phyloP scores from a whole-genome alignment of 148 eudicot species.

The Chenopodium formosanum region DNA sequence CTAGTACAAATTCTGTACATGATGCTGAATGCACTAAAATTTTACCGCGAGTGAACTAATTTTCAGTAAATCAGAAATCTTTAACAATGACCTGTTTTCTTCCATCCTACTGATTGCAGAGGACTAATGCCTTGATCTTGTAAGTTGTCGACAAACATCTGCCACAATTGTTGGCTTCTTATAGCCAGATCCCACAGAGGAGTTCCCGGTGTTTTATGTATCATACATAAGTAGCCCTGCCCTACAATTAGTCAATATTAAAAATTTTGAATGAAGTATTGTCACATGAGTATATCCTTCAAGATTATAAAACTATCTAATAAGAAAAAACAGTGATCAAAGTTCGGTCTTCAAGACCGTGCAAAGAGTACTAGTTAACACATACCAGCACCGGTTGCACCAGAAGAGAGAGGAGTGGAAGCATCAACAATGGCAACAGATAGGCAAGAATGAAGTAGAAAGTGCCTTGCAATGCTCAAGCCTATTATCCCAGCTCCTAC shows the following conservation, averaged over 20 bases:
- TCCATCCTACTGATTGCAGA: constrained; percentile 64
- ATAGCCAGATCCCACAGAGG: constrained; percentile 68
- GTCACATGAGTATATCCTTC: neutral
- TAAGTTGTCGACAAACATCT: constrained; percentile 46
- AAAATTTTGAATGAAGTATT: too few species aligned
- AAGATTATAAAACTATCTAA: neutral
- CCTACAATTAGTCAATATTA: constrained; percentile 33
- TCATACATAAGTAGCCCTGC: constrained; percentile 89
- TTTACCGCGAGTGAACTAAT: neutral
- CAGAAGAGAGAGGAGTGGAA: constrained; percentile 23
- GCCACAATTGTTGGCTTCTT: constrained; percentile 80
- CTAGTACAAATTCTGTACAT: neutral
- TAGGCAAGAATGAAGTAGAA: constrained; percentile 24
- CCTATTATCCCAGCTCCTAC: constrained; percentile 31
- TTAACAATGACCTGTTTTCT: constrained; percentile 58
- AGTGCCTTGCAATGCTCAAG: constrained; percentile 27
- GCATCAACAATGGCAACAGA: constrained; percentile 32
- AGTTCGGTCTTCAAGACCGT: too few species aligned
- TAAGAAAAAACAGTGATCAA: too few species aligned
- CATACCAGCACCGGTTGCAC: constrained; percentile 33
- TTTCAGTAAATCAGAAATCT: neutral
- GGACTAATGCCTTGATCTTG: constrained; percentile 62
- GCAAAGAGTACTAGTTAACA: neutral
- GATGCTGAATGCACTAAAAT: neutral
- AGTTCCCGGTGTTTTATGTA: constrained; percentile 60